Evolutionary conservation across 2,329 filamentous ascomycete genomes (phyloP), one percentile per base, ranked within the genome.

Genomic region (Xylaria hypoxylon): DNA sequence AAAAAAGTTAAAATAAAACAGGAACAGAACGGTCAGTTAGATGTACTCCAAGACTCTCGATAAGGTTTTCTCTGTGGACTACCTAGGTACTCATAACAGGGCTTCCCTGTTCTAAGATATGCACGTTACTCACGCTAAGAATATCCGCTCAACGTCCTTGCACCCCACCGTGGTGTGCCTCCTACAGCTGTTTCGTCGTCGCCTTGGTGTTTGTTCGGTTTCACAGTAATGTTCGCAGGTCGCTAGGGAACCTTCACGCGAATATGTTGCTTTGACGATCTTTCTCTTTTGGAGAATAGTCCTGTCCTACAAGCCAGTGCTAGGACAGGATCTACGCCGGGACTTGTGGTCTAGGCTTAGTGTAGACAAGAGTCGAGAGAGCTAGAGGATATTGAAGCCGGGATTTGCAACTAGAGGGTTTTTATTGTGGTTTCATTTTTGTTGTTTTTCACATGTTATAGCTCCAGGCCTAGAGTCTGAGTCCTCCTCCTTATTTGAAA

Each of bases 21-120:
- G 31, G 17, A 56, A 50, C 22, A 42, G 35, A 22, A 17, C 44
- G 4, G 28, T 45, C 11, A 22, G 26, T 45, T 13, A 40, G 38
- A 45, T 47, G 24, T 35, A n/a, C 17, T 51, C 42, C 17, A 50
- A 24, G 31, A 28, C 44, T 19, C 17, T 24, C 31, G 40, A 62
- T 62, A 62, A 62, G 51, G 59, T 62, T 62, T 62, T 42, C 33
- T 42, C 31, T 24, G 51, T 15, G 7, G 42, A 40, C 42, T 48
- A 47, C n/a, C n/a, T n/a, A n/a, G n/a, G n/a, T n/a, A n/a, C 15
- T 48, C 11, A 42, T 56, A 53, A 19, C 58, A 52, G 51, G 51
- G 42, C 22, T 56, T 61, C 45, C 59, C 59, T 22, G 17, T 31
- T 45, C 28, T 22, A 13, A 19, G 13, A 42, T n/a, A 8, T 28